phyloP scores from a whole-genome alignment of 805 yeast species.

The Nakazawaea laoshanensis region DNA sequence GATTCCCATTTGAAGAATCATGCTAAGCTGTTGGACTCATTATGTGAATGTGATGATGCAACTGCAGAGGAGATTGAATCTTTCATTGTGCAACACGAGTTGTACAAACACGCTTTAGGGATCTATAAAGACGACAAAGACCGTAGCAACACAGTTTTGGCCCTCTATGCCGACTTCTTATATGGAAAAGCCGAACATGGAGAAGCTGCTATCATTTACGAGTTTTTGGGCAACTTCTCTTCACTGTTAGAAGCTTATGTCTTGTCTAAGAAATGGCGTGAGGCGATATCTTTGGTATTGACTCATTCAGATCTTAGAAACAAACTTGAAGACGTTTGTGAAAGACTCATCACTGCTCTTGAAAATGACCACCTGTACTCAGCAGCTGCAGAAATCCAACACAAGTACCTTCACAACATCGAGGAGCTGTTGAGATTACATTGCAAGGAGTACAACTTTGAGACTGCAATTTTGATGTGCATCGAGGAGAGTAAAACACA shows the following conservation, averaged over 20 bases:
- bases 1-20: conserved; percentile 69
- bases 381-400: conserved; percentile 75
- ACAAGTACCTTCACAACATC: conserved; percentile 49
- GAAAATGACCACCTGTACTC: conserved; percentile 63
- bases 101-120: conserved; percentile 62
- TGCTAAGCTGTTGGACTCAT: conserved; percentile 60
- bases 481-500: conserved; percentile 32
- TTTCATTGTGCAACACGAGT: conserved; percentile 59
- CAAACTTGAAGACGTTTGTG: conserved; percentile 39
- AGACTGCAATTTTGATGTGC: conserved; percentile 67
- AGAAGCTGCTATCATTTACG: conserved; percentile 80
- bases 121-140: conserved; percentile 49
- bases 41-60: conserved; percentile 40
- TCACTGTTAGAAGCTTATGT: conserved; percentile 67
- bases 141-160: conserved; percentile 47
- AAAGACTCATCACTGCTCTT: conserved; percentile 49
- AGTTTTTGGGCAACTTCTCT: conserved; percentile 46
- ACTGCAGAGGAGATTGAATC: conserved; percentile 49
- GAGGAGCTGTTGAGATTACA: conserved; percentile 57
- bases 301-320: conserved; percentile 26
- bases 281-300: conserved; percentile 61
- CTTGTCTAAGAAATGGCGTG: conserved; percentile 73
- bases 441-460: conserved; percentile 70
- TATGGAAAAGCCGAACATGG: conserved; percentile 44
- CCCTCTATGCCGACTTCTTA: conserved; percentile 55